Conservation (phyloP, 108 stramenopile species). For the Cyclotella choctawhatcheeana region DNA sequence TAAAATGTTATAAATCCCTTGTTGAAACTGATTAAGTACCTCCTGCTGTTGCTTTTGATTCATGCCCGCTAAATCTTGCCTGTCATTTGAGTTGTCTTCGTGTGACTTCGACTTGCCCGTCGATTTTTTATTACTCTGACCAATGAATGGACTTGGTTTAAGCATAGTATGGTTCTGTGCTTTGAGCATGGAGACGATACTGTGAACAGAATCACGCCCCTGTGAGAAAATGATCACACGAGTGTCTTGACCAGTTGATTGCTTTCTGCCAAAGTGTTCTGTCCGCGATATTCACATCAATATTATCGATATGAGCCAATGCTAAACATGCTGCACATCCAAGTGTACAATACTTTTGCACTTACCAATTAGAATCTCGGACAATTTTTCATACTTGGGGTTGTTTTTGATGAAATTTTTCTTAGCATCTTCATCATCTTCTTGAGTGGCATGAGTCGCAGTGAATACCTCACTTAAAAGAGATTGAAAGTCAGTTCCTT, state of each 20-base stretch:
- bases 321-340: too few relatives aligned
- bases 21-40: slow-evolving; percentile 80
- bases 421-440: neutral
- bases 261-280: slow-evolving; percentile 78
- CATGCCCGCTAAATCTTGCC: slow-evolving; percentile 64
- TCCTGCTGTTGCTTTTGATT: slow-evolving; percentile 86
- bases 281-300: too few relatives aligned
- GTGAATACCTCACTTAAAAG: slow-evolving; percentile 44
- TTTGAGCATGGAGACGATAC: slow-evolving; percentile 66
- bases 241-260: slow-evolving; percentile 53
- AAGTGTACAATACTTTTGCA: neutral
- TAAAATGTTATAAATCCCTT: slow-evolving; percentile 85
- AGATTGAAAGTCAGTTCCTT: slow-evolving; percentile 48
- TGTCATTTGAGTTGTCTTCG: slow-evolving; percentile 1
- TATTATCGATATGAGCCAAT: too few relatives aligned
- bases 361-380: slow-evolving; percentile 58
- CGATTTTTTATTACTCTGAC: slow-evolving; percentile 28
- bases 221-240: slow-evolving; percentile 92
- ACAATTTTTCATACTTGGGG: slow-evolving; percentile 83
- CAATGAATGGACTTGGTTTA: slow-evolving; percentile 75
- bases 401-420: slow-evolving; percentile 52
- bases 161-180: slow-evolving; percentile 46
- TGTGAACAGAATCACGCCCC: slow-evolving; percentile 77
- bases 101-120: slow-evolving; percentile 12
- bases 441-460: slow-evolving; percentile 41